Base-by-base conservation (phyloP, 2,329 filamentous ascomycete species). In the Fusarium dlaminii region DNA sequence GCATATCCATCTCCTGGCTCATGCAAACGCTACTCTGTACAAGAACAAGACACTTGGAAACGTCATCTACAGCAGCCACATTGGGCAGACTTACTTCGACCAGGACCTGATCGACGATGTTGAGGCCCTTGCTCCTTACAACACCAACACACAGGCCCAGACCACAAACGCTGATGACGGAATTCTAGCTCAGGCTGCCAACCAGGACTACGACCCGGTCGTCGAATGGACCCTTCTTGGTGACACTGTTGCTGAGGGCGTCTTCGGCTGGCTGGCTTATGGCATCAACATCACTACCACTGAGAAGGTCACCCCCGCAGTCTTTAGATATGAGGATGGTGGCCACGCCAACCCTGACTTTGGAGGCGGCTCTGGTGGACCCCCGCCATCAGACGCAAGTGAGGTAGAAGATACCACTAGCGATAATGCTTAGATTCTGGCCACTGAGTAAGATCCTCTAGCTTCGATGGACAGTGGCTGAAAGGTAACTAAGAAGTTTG, bases 21-120 rank as follows among this genome's bases (percentile, higher is more conserved):
- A 83, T 70, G 76, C 79, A 60, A 82, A 82, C 61, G 80, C 80
- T 5, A 80, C 80, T n/a, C 68, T 79, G 4, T 70, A 78, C 46
- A 36, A 72, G 43, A 83, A 83, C 66, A 66, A 78, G 54, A 83
- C 82, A 7, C 78, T 83, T 10, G 78, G 78, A 27, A 79, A 77
- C 51, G 77, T 79, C 5, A 79, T 79, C 46, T 80, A 80, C 45
- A 85, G 89, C 59, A 86, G 88, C 13, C 89, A 92, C 80, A 86
- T 91, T 46, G 90, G 90, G 22, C 90, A 92, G 79, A 80, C 90
- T 59, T 92, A 90, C 83, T 89, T 90, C 77, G 89, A 91, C 79
- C 87, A 91, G 76, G 83, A 85, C 67, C 85, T 92, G 45, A 86
- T 90, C 63, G 67, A 80, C 6, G 77, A 82, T 17, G 88, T 91